A percentile compares a stretch with the other conserved stretches of the same genome.
Evolutionary conservation across 805 yeast species (phyloP).

Genomic region (Candida silvicultrix): DNA sequence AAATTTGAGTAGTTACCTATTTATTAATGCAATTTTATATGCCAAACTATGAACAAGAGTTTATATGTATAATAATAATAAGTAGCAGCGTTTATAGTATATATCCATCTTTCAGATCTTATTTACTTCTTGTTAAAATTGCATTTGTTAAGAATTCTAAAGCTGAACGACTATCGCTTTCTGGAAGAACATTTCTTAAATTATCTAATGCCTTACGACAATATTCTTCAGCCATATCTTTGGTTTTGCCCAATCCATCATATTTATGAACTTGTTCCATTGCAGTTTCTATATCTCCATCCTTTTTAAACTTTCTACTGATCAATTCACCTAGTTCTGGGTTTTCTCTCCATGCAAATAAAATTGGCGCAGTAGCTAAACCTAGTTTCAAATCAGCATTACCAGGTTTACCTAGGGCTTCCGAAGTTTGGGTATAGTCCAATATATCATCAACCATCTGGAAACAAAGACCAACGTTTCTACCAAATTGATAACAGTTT

Average conservation of each 20-base stretch:
- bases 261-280: constrained; percentile 63
- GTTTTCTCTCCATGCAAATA: constrained; percentile 87
- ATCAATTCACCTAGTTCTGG: constrained; percentile 83
- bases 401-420: constrained; percentile 87
- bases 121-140: constrained; percentile 75
- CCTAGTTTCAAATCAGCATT: constrained; percentile 94
- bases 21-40: no score
- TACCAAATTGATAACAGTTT: constrained; percentile 83
- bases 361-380: constrained; percentile 92
- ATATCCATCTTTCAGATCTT: no score
- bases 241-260: constrained; percentile 72
- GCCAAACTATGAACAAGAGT: no score
- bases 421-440: constrained; percentile 86
- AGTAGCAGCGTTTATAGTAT: no score
- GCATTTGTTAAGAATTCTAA: constrained; percentile 79
- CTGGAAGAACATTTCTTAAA: constrained; percentile 64
- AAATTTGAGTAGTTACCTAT: no score
- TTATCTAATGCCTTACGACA: constrained; percentile 70
- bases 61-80: no score
- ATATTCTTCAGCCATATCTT: constrained; percentile 69
- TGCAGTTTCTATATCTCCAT: constrained; percentile 85
- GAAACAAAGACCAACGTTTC: constrained; percentile 90
- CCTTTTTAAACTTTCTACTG: constrained; percentile 69
- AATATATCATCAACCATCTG: constrained; percentile 95
- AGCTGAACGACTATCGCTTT: constrained; percentile 85